Evolutionary conservation across 805 yeast genomes (phyloP), one percentile per base, ranked within the genome.

Genomic region (Candida stauntonica): DNA sequence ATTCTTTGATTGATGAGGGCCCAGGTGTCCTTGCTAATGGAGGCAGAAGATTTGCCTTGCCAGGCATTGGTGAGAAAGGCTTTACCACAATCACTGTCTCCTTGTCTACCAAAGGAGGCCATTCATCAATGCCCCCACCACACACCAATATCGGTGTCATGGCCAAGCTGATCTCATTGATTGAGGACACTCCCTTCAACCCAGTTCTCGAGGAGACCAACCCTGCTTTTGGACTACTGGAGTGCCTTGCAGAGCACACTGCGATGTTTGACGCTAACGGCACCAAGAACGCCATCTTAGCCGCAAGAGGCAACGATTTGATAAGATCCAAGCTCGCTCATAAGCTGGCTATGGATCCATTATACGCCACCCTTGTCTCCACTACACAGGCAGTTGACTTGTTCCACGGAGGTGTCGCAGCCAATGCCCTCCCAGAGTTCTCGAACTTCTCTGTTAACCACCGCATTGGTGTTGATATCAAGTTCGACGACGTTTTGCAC

Each of bases 1-100:
- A 75, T 46, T 70, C 80, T 16, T 63, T 85, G 35, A 57, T 85
- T 17, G 95, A 84, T 57, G 93, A 84, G 61, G 77, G 93, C 55
- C 31, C 41, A 17, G 31, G 38, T 28, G 15, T 43, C 16, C 19
- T 14, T 7, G 29, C 26, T 18, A 14, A 35, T 11, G 47, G 32
- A 8, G 44, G 37, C 16, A 63, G 68, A 35, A 68, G 68, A 17
- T 64, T 76, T 41, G 74, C 79, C 3, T 62, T 71, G 14, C 73
- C 79, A 3, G 71, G 76, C 4, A 72, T 79, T 14, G 77, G 75
- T 14, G 82, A 80, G 52, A 77, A 77, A 56, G 84, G 84, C 8
- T 68, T 67, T 42, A 55, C 79, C n/a, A 77, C 76, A 36, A 59
- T 78, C 28, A 56, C 57, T 23, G 64, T 80, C 29, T 62, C 65